Evolutionary conservation across 495 filamentous ascomycete genomes (phyloP), one percentile per base, ranked within the genome.

Genomic region (Penicillium pulvis): DNA sequence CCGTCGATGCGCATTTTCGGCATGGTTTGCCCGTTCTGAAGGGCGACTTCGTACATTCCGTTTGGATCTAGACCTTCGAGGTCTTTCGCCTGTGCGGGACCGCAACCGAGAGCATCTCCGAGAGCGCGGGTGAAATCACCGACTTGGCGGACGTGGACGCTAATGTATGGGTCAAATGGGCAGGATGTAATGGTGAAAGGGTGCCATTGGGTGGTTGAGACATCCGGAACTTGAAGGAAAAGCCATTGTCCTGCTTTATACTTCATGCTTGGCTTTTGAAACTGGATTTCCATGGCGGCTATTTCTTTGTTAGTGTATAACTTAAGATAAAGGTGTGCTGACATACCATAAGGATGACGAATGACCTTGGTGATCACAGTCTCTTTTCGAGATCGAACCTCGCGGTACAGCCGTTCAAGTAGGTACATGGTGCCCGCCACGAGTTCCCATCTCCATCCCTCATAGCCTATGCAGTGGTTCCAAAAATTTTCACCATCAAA

Each of bases 141-240:
- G 10, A 98, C 92, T 80, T 98, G 94, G 48, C 93, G 90, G 57
- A 98, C 86, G 70, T 98, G 94, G 23, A 98, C 83, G 52, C 90
- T 94, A 67, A 98, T 83, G 73, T 98, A 97, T 3, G 89, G 87
- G 63, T 99, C 94, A 66, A 90, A 92, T 24, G 95, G 94, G 74
- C 95, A 98, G 51, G 95, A 98, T 11, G 94, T 99, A 77, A 99
- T 99, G 70, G 94, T 99, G 72, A 98, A 99, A 16, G 94, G 94
- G 75, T 99, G 94, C 94, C 94, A 99, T 77, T 99, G 93, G 60
- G 88, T 86, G 56, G 77, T 83, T 53, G 90, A 95, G 42, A 99
- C 86, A 6, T 89, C 85, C 2, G 94, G 94, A 10, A 96, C 85
- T 72, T 98, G 92, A 54, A 99, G 78, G 78, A 98, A 97, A 19